Evolutionary conservation across 208 protist genomes (phyloP).

Genomic region (Acanthamoeba royreba): DNA sequence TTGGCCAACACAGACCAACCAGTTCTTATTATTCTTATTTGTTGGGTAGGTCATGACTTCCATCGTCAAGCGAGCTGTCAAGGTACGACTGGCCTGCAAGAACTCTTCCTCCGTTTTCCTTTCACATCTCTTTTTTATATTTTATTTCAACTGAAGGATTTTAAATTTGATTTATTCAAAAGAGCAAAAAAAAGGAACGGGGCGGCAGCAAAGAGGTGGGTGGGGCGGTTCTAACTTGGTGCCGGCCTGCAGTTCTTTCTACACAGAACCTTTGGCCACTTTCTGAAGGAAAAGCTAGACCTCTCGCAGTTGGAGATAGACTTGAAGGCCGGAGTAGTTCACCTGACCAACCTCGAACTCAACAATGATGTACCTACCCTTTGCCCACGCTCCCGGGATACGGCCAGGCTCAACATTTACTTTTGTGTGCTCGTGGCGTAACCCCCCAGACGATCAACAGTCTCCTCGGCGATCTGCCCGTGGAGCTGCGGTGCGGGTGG

Average conservation of each 20-base stretch:
- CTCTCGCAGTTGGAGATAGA: conserved; percentile 16
- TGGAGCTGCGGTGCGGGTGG: conserved; percentile 18
- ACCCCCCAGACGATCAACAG: conserved; percentile 18
- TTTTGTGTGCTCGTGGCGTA: background rate
- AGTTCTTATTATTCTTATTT: background rate
- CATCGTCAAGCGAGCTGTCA: background rate
- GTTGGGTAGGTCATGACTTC: background rate
- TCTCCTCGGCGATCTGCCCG: background rate
- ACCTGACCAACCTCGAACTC: conserved; percentile 29
- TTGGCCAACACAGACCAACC: too few relatives aligned
- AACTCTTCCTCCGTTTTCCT: too few relatives aligned
- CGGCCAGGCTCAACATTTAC: background rate
- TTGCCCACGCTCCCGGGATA: background rate
- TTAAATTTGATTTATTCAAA: too few relatives aligned
- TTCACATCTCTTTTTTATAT: too few relatives aligned
- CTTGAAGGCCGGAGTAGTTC: conserved; percentile 26
- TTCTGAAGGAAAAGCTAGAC: conserved; percentile 40
- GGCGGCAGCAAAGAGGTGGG: too few relatives aligned
- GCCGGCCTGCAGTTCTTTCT: conserved; percentile 53
- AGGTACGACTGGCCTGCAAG: background rate
- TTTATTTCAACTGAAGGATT: too few relatives aligned
- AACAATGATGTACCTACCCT: background rate
- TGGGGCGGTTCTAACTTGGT: too few relatives aligned
- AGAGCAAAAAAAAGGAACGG: too few relatives aligned
- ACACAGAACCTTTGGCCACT: conserved; percentile 52